Evolutionary conservation across 257 asterid genomes (phyloP), one percentile per base, ranked within the genome.

Genomic region (Solanum bukasovii): DNA sequence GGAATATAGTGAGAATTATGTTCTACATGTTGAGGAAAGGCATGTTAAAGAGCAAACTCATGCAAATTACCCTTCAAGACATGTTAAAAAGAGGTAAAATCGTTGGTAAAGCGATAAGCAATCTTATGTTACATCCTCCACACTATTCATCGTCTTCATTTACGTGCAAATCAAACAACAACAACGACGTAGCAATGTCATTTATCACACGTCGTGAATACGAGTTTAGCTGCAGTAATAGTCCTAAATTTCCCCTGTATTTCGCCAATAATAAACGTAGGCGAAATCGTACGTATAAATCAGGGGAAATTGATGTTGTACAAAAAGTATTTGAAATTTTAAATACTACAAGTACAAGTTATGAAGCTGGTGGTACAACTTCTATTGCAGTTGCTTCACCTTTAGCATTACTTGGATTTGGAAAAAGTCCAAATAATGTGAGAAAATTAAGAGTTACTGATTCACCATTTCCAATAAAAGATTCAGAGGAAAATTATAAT

Each of bases 211-310:
- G 75, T 25, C 91, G 92, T 1, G 91, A 92, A 11, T 92, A 92
- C 74, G 94, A 92, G 73, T 92, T 92, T 89, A 92, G 92, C 87
- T 91, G 94, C 87, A 91, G 92, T 73, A 92, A 91, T 56, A 87
- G 88, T 72, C 91, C 92, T 3, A 89, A 68, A 65, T 29, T 29
- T 29, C 46, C 70, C 86, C 89, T 9, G 20, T 31, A 87, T 11
- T 77, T 78, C 31, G 85, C 88, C 25, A 44, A 86, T 52, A 61
- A 88, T 81, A 92, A 88, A 78, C 88, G 90, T 23, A 89, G 68
- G 11, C 35, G 84, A n/a, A 87, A 83, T 40, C 67, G 38, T 37
- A 84, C 84, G 56, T 37, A 56, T 13, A 84, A 65, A 33, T n/a
- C 83, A 12, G 29, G 29, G 25, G 56, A 68, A 56, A 78, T 46